These are phyloP conservation scores for Amanita molliuscula DNA, from an alignment of 768 basidiomycete species.

Conservation along the genomic window DNA sequence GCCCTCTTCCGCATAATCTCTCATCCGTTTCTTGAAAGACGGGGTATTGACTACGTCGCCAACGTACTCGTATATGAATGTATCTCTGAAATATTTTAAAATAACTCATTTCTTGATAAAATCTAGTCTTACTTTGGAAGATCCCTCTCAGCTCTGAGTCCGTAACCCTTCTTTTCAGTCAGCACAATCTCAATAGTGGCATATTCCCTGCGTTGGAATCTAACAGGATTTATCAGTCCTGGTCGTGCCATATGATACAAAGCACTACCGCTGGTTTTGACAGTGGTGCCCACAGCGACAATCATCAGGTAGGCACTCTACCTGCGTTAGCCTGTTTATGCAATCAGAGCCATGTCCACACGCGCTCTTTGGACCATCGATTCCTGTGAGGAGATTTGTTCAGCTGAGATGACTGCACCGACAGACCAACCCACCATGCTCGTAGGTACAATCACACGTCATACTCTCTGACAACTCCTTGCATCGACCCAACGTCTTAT, in stretches of 20 bases:
- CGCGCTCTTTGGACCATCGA: slow-evolving; percentile 50
- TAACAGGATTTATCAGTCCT: slow-evolving; percentile 21
- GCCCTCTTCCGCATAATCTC: slow-evolving; percentile 85
- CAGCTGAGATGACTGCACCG: not conserved
- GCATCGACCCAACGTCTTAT: slow-evolving; percentile 76
- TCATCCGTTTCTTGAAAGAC: slow-evolving; percentile 90
- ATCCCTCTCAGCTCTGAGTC: slow-evolving; percentile 68
- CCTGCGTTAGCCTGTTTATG: slow-evolving; percentile 94
- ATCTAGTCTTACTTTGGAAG: slow-evolving; percentile 45
- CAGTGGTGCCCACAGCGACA: slow-evolving; percentile 78
- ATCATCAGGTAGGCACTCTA: slow-evolving; percentile 87
- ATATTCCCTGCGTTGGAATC: slow-evolving; percentile 83
- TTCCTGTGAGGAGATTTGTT: slow-evolving; percentile 27
- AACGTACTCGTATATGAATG: slow-evolving; percentile 95
- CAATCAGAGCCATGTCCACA: slow-evolving; percentile 89
- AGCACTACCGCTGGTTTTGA: slow-evolving; percentile 82
- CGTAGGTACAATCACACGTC: slow-evolving; percentile 88
- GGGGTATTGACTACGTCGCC: slow-evolving; percentile 88
- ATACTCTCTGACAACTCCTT: slow-evolving; percentile 87
- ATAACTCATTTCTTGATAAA: not conserved
- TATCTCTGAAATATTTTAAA: slow-evolving; percentile 44
- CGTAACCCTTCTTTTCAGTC: slow-evolving; percentile 95
- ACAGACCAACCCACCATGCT: slow-evolving; percentile 56
- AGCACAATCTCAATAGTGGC: slow-evolving; percentile 81
- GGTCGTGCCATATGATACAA: slow-evolving; percentile 4